Evolutionary conservation across 495 filamentous ascomycete species (phyloP), one percentile per base, ranked within the genome.

Genomic region (Cercophora scortea): DNA sequence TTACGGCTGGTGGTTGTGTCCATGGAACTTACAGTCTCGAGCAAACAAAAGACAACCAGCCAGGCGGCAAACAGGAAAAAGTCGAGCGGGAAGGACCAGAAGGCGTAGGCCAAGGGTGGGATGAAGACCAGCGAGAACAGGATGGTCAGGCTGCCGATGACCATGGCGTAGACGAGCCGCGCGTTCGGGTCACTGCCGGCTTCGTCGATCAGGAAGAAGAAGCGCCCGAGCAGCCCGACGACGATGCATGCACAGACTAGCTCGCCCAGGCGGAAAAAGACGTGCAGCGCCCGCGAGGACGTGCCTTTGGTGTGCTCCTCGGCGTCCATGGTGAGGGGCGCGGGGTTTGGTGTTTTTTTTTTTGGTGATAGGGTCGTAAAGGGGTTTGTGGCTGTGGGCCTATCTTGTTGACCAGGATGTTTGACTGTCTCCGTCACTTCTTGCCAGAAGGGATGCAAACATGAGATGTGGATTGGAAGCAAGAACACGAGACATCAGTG

Each of bases 11-110:
- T 15, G 17, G 13, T 18, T 36, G 35, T 25, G 32, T 35, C 13
- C 15, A n/a, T n/a, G 18, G 16, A 34, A 56, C 60, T 55, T 7
- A 55, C 60, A 8, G 56, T 57, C 49, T 57, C 53, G 13, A 54
- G 16, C 42, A 54, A 10, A 41, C 51, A 53, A 51, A 59, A 62
- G 3, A 38, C 56, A 9, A 38, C 49, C 38, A 62, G 38, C 54
- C 60, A 62, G 2, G 56, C 53, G 0, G 45, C 51, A 38, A 59
- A 55, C 9, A 62, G 32, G 33, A 62, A 40, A 6, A 54, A 48
- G 32, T 62, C 60, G 8, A 62, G 3, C 1, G 51, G 56, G 13
- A 56, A 62, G 4, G 51, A 32, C 53, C 53, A 62, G 15, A 59
- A 55, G 8, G 53, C 32, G 34, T 54, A 59, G 6, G 50, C 56